Conservation (phyloP, 805 yeast species). For the Candida ascalaphidarum region DNA sequence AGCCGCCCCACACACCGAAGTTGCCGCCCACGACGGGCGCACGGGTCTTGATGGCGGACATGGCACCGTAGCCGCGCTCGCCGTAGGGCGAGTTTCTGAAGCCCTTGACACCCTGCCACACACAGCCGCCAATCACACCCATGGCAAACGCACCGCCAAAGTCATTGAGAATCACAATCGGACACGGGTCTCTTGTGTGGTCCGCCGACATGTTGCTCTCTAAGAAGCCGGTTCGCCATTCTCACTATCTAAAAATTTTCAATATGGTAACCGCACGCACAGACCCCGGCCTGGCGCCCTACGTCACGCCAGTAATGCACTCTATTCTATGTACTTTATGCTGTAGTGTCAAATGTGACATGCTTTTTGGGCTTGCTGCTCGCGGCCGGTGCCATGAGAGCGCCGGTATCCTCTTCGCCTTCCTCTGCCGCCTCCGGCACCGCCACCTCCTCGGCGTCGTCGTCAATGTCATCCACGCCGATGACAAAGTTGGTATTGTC, state of each 20-base stretch:
- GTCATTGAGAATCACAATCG: slow-evolving; percentile 89
- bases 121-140: slow-evolving; percentile 98
- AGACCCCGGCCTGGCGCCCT: too few species aligned
- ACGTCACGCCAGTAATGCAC: too few species aligned
- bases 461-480: slow-evolving; percentile 10
- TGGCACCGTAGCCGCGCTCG: slow-evolving; percentile 84
- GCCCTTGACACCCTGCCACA: slow-evolving; percentile 99
- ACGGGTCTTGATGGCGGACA: slow-evolving; percentile 86
- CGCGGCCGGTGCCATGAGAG: too few species aligned
- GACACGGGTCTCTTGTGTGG: slow-evolving; percentile 99
- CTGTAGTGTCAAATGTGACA: too few species aligned
- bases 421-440: too few species aligned
- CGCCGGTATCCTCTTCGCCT: too few species aligned
- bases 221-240: too few species aligned
- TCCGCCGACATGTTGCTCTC: slow-evolving; percentile 80
- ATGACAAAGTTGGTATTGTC: slow-evolving; percentile 7
- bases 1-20: slow-evolving; percentile 99
- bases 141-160: slow-evolving; percentile 98
- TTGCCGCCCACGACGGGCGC: slow-evolving; percentile 99
- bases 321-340: too few species aligned
- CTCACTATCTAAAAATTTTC: too few species aligned
- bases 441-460: slow-evolving; percentile 3
- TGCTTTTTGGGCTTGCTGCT: too few species aligned
- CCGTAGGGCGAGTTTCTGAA: slow-evolving; percentile 97
- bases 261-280: too few species aligned